These are phyloP conservation scores for Phytophthora kernoviae DNA, from an alignment of 352 stramenopile genomes.

Conservation along the genomic window DNA sequence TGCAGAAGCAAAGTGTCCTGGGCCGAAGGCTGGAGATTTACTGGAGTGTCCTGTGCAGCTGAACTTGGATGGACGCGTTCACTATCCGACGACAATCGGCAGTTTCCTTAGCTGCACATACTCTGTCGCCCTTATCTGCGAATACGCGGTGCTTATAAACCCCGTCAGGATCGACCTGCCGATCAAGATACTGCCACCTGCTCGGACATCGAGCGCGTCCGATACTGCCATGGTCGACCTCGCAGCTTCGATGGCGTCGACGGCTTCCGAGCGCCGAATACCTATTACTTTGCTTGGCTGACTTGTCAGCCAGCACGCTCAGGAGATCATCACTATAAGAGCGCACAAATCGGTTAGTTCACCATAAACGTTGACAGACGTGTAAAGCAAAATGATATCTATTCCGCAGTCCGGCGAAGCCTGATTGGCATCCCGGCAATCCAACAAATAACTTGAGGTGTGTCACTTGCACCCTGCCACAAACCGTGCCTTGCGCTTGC, in stretches of 20 bases:
- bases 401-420: conserved; percentile 24
- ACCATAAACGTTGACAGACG: conserved; percentile 10
- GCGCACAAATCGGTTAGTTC: conserved; percentile 16
- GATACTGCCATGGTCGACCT: conserved; percentile 11
- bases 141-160: conserved; percentile 36
- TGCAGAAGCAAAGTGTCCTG: conserved; percentile 58
- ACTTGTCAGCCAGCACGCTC: conserved; percentile 2
- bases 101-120: conserved; percentile 70
- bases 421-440: conserved; percentile 40
- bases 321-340: conserved; percentile 21
- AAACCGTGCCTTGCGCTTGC: conserved; percentile 32
- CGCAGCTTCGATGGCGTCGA: conserved; percentile 26
- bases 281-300: conserved; percentile 26
- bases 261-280: conserved; percentile 13
- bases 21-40: conserved; percentile 51
- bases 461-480: conserved; percentile 29
- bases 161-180: conserved; percentile 42
- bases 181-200: conserved; percentile 36
- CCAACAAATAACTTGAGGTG: conserved; percentile 52
- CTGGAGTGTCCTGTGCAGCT: conserved; percentile 68
- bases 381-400: conserved; percentile 35
- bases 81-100: conserved; percentile 57
- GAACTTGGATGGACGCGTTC: conserved; percentile 52
- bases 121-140: conserved; percentile 63
- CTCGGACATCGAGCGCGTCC: conserved; percentile 15